Evolutionary conservation across 2,329 filamentous ascomycete species (phyloP).

Genomic region (Claviceps sp.): DNA sequence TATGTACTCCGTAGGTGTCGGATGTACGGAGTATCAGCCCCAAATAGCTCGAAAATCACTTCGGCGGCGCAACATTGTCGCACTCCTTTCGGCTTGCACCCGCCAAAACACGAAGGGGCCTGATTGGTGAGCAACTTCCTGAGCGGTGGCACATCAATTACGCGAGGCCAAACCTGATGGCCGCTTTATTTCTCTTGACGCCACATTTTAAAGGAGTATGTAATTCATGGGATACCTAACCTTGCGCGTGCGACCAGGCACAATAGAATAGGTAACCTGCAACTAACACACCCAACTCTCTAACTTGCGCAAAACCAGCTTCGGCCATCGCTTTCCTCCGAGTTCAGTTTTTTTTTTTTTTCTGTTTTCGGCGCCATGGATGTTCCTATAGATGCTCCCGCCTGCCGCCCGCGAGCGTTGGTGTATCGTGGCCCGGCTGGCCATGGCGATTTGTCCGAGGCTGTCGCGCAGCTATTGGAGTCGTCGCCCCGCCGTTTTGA

Average conservation of each 20-base stretch:
- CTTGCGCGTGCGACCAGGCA: not conserved
- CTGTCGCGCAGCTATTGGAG: slow-evolving; percentile 11
- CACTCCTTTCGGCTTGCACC: not conserved
- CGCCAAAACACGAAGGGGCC: not conserved
- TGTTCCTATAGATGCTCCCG: not conserved
- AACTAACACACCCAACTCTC: not conserved
- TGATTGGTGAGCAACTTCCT: not conserved
- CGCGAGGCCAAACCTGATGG: not conserved
- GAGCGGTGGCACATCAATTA: not conserved
- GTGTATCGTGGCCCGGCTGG: slow-evolving; percentile 12
- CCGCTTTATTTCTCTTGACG: not conserved
- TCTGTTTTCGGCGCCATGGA: not conserved
- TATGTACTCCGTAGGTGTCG: not conserved
- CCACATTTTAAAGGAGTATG: not conserved
- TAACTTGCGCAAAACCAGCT: not conserved
- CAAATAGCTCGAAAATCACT: not conserved
- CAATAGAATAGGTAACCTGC: not conserved
- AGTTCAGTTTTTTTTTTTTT: not conserved
- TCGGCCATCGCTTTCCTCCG: not conserved
- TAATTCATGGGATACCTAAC: not conserved
- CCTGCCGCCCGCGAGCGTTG: slow-evolving; percentile 7
- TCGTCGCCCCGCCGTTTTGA: slow-evolving; percentile 10
- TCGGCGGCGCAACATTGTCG: too few species aligned
- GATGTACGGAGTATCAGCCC: too few species aligned
- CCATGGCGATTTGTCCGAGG: slow-evolving; percentile 9